Evolutionary conservation across 805 yeast species (phyloP), one percentile per base, ranked within the genome.

Genomic region (Candida xiaguanensis): DNA sequence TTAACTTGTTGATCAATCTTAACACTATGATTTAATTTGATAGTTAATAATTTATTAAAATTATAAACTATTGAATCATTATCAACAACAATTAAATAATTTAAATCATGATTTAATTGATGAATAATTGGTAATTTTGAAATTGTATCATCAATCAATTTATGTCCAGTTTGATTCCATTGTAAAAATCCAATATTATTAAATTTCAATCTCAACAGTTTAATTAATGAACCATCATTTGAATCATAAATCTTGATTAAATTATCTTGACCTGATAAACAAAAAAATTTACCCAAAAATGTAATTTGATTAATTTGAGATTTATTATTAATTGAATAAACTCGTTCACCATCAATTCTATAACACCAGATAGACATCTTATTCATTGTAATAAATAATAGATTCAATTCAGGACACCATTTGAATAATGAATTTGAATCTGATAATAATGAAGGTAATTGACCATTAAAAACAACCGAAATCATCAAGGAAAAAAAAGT

Each of bases 321-420:
- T 37, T 56, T 56, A 36, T 66, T 58, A 33, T 65, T 63, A 19
- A 72, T 58, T 12, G 77, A 66, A 67, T 77, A 78, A 4, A 78
- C 74, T 15, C 74, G 48, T 43, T 72, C 74, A 1, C 81, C 82
- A 42, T 71, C 74, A 30, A 70, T 55, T 34, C 86, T 68, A 46
- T 72, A 76, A 8, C 80, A 69, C 63, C 77, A 66, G 4, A 68
- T 49, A 3, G 74, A 79, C 55, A 40, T 64, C 42, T 50, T 61
- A 50, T 41, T 81, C 84, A 56, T 75, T 8, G 78, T 63, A 2
- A 79, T 52, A 5, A 78, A 73, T 24, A 82, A 45, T 23, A 77
- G 63, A 45, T 75, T 75, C 67, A 77, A 70, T 8, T 70, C 60
- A 2, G 82, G 82, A 49, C 80, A 76, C 69, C 74, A 70, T 29